Conservation (phyloP, 495 filamentous ascomycete species). For the Penicillium goetzii region DNA sequence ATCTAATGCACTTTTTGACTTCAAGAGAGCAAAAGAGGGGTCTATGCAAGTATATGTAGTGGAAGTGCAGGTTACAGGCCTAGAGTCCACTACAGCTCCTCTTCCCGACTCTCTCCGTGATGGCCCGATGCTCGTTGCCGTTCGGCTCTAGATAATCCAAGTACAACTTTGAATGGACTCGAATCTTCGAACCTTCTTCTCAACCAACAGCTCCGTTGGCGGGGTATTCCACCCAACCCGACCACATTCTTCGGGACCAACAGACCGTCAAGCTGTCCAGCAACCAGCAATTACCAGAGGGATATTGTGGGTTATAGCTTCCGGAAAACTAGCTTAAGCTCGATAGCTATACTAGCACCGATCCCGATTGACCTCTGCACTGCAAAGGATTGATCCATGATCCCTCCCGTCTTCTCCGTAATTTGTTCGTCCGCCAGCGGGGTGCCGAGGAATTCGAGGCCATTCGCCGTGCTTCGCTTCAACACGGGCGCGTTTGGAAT, state of each 20-base stretch:
- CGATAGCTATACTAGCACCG: neutral
- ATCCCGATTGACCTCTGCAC: neutral
- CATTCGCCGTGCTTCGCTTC: constrained; percentile 31
- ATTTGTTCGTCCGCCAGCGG: constrained; percentile 46
- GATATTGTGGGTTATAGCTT: neutral
- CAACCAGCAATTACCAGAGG: neutral
- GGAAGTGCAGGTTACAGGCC: neutral
- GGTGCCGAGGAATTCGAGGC: constrained; percentile 35
- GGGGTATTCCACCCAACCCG: constrained; percentile 1
- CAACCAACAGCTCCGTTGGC: constrained; percentile 2
- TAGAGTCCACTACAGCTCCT: neutral
- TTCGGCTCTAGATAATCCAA: neutral
- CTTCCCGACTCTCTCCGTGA: constrained; percentile 14
- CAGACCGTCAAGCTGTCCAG: neutral
- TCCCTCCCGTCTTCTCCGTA: constrained; percentile 37
- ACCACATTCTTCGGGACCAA: neutral
- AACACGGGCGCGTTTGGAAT: constrained; percentile 10
- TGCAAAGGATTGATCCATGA: constrained; percentile 28
- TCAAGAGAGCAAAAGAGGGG: neutral
- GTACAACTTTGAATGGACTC: neutral
- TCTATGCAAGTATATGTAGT: constrained; percentile 5
- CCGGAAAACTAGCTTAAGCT: neutral
- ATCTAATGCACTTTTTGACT: neutral
- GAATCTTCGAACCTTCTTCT: neutral
- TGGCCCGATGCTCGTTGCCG: constrained; percentile 13